Conservation (phyloP, 2,329 filamentous ascomycete genomes). For the Falciphora oryzae region DNA sequence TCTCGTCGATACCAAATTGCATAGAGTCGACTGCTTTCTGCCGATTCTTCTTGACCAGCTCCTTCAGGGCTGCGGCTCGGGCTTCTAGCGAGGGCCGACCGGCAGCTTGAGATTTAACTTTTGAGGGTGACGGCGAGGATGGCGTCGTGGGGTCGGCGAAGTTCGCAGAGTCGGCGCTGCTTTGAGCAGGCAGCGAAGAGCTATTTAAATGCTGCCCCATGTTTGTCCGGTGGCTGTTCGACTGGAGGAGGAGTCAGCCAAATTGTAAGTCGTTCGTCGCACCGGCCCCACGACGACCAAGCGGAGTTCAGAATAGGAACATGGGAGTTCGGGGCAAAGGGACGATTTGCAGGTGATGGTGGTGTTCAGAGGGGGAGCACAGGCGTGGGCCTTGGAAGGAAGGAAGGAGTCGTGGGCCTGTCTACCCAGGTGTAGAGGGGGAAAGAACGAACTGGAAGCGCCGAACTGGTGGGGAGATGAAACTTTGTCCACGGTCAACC, state of each 20-base stretch:
- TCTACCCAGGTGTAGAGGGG: too few relatives aligned
- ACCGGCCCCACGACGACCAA: too few relatives aligned
- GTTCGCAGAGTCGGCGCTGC: background rate
- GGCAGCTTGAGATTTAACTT: background rate
- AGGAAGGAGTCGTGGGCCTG: too few relatives aligned
- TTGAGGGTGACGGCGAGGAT: background rate
- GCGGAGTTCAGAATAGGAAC: too few relatives aligned
- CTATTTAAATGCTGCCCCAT: background rate
- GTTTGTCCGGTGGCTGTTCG: background rate
- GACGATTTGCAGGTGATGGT: too few relatives aligned
- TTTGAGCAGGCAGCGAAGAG: background rate
- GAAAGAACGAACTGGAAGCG: too few relatives aligned
- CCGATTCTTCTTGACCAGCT: constrained; percentile 7
- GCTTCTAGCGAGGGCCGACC: background rate
- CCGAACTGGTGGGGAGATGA: too few relatives aligned
- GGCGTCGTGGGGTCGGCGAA: background rate
- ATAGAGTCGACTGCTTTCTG: background rate
- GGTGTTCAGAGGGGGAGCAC: too few relatives aligned
- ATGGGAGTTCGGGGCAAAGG: too few relatives aligned
- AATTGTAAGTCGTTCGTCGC: too few relatives aligned
- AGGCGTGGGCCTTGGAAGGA: too few relatives aligned
- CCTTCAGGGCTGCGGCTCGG: constrained; percentile 10
- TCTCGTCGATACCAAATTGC: background rate
- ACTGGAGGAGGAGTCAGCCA: background rate
- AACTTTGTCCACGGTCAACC: too few relatives aligned